A percentile compares a stretch with the other conserved stretches of the same genome.
phyloP scores from a whole-genome alignment of 2,329 filamentous ascomycete genomes.

The Clathrospora elynae region DNA sequence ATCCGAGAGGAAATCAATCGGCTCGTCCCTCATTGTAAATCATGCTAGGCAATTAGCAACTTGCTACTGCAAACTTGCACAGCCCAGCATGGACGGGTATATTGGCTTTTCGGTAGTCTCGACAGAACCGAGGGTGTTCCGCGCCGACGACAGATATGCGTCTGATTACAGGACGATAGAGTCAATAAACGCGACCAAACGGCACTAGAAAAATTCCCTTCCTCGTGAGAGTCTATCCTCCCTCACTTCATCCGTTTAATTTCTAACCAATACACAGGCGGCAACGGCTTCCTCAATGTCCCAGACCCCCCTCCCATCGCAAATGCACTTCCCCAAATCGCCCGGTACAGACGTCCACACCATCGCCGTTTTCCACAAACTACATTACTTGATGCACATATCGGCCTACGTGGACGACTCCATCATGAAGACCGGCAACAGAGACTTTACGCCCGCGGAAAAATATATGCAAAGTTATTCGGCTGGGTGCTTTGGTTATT shows the following conservation, averaged over 20 bases:
- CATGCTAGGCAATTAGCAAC: neutral
- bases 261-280: constrained; percentile 8
- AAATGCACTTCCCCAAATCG: constrained; percentile 19
- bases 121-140: constrained; percentile 18
- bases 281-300: constrained; percentile 26
- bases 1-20: constrained; percentile 21
- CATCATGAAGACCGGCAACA: constrained; percentile 23
- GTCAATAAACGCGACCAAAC: constrained; percentile 19
- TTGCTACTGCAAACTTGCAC: constrained; percentile 6
- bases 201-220: constrained; percentile 14
- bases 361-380: constrained; percentile 27
- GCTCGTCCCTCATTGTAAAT: constrained; percentile 22
- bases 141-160: constrained; percentile 16
- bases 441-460: constrained; percentile 22
- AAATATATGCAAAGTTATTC: constrained; percentile 35
- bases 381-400: constrained; percentile 28
- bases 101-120: too few species aligned
- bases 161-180: constrained; percentile 23
- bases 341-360: constrained; percentile 16
- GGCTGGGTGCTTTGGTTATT: constrained; percentile 33
- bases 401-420: constrained; percentile 19
- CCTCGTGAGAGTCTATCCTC: constrained; percentile 10
- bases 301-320: constrained; percentile 16
- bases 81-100: too few species aligned
- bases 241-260: neutral